Conservation (phyloP, 768 basidiomycete genomes). For the Fistulinella prunicolor region DNA sequence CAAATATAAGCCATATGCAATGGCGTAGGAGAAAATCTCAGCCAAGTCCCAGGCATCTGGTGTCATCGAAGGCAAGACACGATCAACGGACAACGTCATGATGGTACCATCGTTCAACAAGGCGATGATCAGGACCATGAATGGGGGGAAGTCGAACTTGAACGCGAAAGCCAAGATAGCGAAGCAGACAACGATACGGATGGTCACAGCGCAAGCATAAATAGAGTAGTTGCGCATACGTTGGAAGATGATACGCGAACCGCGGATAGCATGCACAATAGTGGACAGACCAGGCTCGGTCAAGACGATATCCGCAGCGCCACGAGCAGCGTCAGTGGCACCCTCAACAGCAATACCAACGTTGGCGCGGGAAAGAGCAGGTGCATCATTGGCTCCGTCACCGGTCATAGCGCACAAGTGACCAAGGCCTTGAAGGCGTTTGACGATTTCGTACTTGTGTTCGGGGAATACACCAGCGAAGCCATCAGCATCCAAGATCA, state of each 20-base stretch:
- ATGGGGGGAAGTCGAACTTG: constrained; percentile 98
- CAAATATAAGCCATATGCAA: constrained; percentile 94
- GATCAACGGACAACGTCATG: constrained; percentile 96
- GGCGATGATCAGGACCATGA: constrained; percentile 99
- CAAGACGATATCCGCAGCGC: constrained; percentile 96
- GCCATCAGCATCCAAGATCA: constrained; percentile 99
- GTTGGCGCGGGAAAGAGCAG: constrained; percentile 96
- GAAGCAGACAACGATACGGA: constrained; percentile 98
- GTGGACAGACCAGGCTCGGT: constrained; percentile 99
- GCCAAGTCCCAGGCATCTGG: constrained; percentile 96
- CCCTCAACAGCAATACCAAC: constrained; percentile 99
- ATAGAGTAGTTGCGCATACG: constrained; percentile 99
- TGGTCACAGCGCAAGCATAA: constrained; percentile 94
- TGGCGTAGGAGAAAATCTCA: constrained; percentile 94
- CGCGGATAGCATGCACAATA: constrained; percentile 97
- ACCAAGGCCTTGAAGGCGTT: constrained; percentile 93
- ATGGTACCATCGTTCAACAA: constrained; percentile 98
- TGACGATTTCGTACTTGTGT: constrained; percentile 99
- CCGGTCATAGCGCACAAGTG: constrained; percentile 99
- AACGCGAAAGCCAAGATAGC: constrained; percentile 93
- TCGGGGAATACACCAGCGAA: constrained; percentile 99
- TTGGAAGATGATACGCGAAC: constrained; percentile 99
- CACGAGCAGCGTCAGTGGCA: constrained; percentile 97
- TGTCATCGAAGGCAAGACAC: constrained; percentile 87
- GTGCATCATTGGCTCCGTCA: constrained; percentile 99